Evolutionary conservation across 176 grass and related monocot species (phyloP).

Genomic region (Oryza meyeriana): DNA sequence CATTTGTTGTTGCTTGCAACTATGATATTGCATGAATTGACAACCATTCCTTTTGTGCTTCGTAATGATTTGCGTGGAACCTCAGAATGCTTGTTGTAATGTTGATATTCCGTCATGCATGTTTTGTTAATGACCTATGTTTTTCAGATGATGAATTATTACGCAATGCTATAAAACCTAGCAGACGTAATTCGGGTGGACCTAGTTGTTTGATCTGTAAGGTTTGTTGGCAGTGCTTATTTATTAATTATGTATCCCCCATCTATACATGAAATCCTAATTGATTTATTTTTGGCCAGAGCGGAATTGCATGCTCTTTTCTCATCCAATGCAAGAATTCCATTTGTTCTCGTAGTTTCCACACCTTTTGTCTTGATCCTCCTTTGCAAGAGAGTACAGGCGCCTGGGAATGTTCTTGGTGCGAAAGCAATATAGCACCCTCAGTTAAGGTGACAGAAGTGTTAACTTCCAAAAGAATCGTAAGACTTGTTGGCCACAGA

Average conservation of each 20-base stretch:
- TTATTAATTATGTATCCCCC: background rate
- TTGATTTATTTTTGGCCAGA: slow-evolving; percentile 34
- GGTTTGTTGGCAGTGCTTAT: slow-evolving; percentile 16
- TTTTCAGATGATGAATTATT: slow-evolving; percentile 44
- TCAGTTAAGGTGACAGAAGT: slow-evolving; percentile 6
- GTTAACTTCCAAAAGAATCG: slow-evolving; percentile 43
- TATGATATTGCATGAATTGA: too few species aligned
- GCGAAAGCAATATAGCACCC: background rate
- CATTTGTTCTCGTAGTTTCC: slow-evolving; percentile 39
- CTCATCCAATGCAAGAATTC: slow-evolving; percentile 50
- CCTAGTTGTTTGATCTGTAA: slow-evolving; percentile 54
- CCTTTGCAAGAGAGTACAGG: slow-evolving; percentile 33
- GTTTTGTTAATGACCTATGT: background rate
- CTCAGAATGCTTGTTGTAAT: too few species aligned
- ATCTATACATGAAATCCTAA: background rate
- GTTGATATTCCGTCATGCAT: too few species aligned
- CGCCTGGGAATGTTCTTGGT: slow-evolving; percentile 40
- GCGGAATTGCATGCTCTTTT: slow-evolving; percentile 41
- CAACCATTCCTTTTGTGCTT: too few species aligned
- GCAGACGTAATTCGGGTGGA: slow-evolving; percentile 17
- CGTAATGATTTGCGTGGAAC: too few species aligned
- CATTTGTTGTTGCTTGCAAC: background rate
- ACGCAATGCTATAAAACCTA: slow-evolving; percentile 30
- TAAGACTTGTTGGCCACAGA: slow-evolving; percentile 55
- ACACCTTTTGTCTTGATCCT: slow-evolving; percentile 50